A percentile compares a stretch with the other conserved stretches of the same genome.
Evolutionary conservation across 2,329 filamentous ascomycete genomes (phyloP).

Genomic region (Hypoxylon sp.): DNA sequence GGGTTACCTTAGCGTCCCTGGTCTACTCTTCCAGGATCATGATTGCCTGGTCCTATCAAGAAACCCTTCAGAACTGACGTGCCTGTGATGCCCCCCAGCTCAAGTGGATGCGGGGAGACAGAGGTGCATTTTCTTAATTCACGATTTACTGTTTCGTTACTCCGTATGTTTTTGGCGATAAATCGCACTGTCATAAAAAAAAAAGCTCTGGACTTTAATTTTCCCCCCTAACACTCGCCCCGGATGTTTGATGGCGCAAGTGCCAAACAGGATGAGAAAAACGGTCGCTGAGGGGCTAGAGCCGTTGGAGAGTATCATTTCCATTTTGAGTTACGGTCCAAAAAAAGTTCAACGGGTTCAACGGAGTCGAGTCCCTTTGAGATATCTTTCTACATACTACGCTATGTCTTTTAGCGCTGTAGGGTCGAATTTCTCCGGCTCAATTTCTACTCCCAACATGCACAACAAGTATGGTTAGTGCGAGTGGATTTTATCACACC

Average conservation of each 20-base stretch:
- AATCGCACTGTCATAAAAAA: conserved; percentile 47
- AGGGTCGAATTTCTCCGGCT: conserved; percentile 37
- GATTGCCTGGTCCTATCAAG: conserved; percentile 42
- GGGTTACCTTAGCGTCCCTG: conserved; percentile 49
- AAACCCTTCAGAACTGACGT: conserved; percentile 46
- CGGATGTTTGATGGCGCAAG: conserved; percentile 46
- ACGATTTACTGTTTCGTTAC: conserved; percentile 40
- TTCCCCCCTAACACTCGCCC: conserved; percentile 23
- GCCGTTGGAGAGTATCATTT: conserved; percentile 37
- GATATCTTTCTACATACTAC: conserved; percentile 26
- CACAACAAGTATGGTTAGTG: conserved; percentile 40
- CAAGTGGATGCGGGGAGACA: conserved; percentile 48
- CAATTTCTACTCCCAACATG: conserved; percentile 41
- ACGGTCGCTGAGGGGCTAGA: conserved; percentile 38
- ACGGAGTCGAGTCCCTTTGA: conserved; percentile 39
- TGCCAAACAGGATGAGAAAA: conserved; percentile 41
- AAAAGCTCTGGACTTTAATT: conserved; percentile 38
- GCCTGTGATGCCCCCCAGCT: conserved; percentile 47
- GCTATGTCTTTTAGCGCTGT: conserved; percentile 38
- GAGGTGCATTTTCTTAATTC: conserved; percentile 45
- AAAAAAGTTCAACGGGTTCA: conserved; percentile 36
- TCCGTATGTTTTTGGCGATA: conserved; percentile 39
- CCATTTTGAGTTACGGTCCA: conserved; percentile 36
- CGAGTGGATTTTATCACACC: conserved; percentile 38
- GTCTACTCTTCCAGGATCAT: conserved; percentile 40